Evolutionary conservation across 2,329 filamentous ascomycete species (phyloP).

Genomic region (Alternaria postmessia): DNA sequence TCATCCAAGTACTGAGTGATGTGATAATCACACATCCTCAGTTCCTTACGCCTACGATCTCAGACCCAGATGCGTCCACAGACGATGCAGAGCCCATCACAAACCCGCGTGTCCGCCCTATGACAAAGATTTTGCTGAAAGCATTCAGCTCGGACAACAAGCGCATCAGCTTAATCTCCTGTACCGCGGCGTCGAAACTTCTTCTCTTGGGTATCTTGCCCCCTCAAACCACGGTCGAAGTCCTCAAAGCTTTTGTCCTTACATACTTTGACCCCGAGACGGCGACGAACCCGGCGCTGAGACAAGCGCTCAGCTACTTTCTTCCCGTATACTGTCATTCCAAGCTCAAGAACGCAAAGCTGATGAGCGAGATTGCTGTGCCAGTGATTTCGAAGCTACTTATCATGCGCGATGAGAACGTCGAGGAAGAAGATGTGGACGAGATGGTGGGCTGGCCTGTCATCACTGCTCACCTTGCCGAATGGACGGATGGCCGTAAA

Average conservation of each 20-base stretch:
- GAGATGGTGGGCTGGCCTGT: slow-evolving; percentile 78
- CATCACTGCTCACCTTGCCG: slow-evolving; percentile 83
- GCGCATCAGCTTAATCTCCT: slow-evolving; percentile 81
- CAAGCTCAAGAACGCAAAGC: slow-evolving; percentile 78
- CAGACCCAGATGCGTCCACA: slow-evolving; percentile 50
- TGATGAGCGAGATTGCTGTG: slow-evolving; percentile 78
- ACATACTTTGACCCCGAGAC: slow-evolving; percentile 91
- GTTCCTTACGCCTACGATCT: slow-evolving; percentile 69
- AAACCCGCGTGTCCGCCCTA: slow-evolving; percentile 62
- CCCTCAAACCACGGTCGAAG: slow-evolving; percentile 60
- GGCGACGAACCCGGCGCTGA: slow-evolving; percentile 77
- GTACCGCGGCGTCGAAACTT: slow-evolving; percentile 83
- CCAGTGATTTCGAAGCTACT: slow-evolving; percentile 76
- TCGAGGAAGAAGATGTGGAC: slow-evolving; percentile 74
- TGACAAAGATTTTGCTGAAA: slow-evolving; percentile 86
- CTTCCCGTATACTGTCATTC: slow-evolving; percentile 94
- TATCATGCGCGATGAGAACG: slow-evolving; percentile 66
- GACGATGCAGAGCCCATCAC: slow-evolving; percentile 43
- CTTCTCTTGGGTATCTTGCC: slow-evolving; percentile 78
- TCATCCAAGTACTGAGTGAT: slow-evolving; percentile 90
- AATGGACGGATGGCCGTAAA: slow-evolving; percentile 95
- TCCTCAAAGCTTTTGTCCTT: slow-evolving; percentile 85
- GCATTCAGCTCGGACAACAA: slow-evolving; percentile 72
- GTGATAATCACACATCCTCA: slow-evolving; percentile 89
- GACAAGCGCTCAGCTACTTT: slow-evolving; percentile 92